Conservation (phyloP, 345 rosid species). For the Corymbia maculata region DNA sequence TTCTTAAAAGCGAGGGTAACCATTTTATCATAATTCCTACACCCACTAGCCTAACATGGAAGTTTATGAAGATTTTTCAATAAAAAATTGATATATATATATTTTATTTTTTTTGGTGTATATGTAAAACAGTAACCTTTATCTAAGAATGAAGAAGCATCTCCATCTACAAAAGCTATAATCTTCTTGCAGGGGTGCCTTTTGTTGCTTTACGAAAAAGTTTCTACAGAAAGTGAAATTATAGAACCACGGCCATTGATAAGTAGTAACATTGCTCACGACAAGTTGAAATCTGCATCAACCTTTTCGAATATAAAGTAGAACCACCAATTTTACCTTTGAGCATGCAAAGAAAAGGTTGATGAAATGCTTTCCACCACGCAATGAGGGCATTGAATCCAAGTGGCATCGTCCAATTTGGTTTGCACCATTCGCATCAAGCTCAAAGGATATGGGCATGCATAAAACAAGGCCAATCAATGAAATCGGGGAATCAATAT, state of each 20-base stretch:
- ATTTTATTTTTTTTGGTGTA: not conserved
- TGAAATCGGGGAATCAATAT: not conserved
- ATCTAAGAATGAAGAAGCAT: not conserved
- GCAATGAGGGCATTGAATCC: not conserved
- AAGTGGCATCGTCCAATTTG: not conserved
- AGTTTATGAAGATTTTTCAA: not conserved
- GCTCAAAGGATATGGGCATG: not conserved
- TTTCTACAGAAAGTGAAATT: not conserved
- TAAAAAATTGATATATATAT: not conserved
- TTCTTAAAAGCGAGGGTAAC: too few relatives aligned
- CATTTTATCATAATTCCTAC: not conserved
- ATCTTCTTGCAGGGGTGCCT: not conserved
- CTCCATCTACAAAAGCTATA: not conserved
- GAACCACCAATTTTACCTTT: not conserved
- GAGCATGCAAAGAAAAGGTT: not conserved
- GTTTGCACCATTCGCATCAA: not conserved
- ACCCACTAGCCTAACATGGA: not conserved
- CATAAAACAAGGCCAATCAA: not conserved
- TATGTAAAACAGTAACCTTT: not conserved
- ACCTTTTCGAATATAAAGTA: not conserved
- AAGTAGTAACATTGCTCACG: not conserved
- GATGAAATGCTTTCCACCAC: not conserved
- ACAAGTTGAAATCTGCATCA: not conserved
- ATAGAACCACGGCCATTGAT: not conserved
- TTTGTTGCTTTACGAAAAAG: not conserved